Conservation (phyloP, 2,329 filamentous ascomycete species). For the Neopestalotiopsis clavispora region DNA sequence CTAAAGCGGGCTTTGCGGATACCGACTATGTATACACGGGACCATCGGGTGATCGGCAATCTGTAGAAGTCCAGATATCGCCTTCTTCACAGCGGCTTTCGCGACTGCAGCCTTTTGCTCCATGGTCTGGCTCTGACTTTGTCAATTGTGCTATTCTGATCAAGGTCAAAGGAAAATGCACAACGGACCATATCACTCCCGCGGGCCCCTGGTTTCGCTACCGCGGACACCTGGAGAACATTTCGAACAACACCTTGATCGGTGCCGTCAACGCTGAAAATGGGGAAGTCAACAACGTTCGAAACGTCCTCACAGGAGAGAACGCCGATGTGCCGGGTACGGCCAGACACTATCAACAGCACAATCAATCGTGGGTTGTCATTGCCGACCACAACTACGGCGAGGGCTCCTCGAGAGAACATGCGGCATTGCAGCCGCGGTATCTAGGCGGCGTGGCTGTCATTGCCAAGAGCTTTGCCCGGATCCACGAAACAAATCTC, state of each 20-base stretch:
- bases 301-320: constrained; percentile 84
- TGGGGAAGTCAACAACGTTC: constrained; percentile 95
- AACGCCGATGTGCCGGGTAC: constrained; percentile 90
- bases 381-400: constrained; percentile 99
- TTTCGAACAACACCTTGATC: constrained; percentile 99
- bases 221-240: constrained; percentile 98
- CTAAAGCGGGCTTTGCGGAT: constrained; percentile 82
- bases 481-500: constrained; percentile 93
- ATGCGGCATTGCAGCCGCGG: constrained; percentile 95
- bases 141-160: constrained; percentile 86
- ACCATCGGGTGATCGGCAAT: constrained; percentile 77
- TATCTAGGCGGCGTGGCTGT: constrained; percentile 90
- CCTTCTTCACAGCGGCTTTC: constrained; percentile 94
- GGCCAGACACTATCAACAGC: constrained; percentile 97
- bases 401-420: constrained; percentile 96
- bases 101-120: constrained; percentile 80
- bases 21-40: constrained; percentile 96
- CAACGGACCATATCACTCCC: constrained; percentile 97
- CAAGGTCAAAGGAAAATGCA: constrained; percentile 96
- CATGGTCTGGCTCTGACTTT: constrained; percentile 94
- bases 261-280: constrained; percentile 96
- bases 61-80: constrained; percentile 80
- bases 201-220: constrained; percentile 98
- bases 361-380: constrained; percentile 95
- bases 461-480: constrained; percentile 77